phyloP scores from a whole-genome alignment of 2,329 filamentous ascomycete species.

The Periconia sp. region DNA sequence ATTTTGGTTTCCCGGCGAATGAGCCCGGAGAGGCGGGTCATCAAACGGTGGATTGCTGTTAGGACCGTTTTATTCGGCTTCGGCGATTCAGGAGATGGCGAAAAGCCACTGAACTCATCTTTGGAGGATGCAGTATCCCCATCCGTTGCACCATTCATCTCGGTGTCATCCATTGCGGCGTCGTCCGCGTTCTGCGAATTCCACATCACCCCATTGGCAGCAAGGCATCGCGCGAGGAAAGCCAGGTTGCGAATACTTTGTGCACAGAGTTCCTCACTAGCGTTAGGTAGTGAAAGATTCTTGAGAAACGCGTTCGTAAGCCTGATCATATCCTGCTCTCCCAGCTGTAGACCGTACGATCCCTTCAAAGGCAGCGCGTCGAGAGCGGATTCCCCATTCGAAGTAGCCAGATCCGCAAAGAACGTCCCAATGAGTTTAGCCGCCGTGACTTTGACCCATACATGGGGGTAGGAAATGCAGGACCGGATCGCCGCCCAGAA shows the following conservation, averaged over 20 bases:
- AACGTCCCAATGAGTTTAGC: conserved; percentile 77
- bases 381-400: conserved; percentile 61
- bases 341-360: conserved; percentile 73
- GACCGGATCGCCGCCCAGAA: conserved; percentile 75
- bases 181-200: conserved; percentile 52
- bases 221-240: conserved; percentile 74
- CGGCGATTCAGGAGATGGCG: conserved; percentile 21
- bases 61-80: conserved; percentile 36
- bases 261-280: conserved; percentile 76
- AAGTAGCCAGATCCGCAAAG: conserved; percentile 77
- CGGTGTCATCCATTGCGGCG: conserved; percentile 41
- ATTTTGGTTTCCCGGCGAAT: conserved; percentile 71
- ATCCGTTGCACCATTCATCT: conserved; percentile 39
- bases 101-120: conserved; percentile 36
- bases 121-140: conserved; percentile 37
- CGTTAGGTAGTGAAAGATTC: conserved; percentile 65
- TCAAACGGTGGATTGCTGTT: conserved; percentile 73
- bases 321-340: conserved; percentile 67
- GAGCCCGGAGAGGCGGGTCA: conserved; percentile 78
- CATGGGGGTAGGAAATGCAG: conserved; percentile 74
- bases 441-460: conserved; percentile 77
- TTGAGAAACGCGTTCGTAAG: conserved; percentile 63
- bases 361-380: conserved; percentile 68
- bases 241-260: conserved; percentile 82
- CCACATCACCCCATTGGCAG: conserved; percentile 62